Evolutionary conservation across 345 rosid species (phyloP), one percentile per base, ranked within the genome.

Genomic region (Psidium guajava): DNA sequence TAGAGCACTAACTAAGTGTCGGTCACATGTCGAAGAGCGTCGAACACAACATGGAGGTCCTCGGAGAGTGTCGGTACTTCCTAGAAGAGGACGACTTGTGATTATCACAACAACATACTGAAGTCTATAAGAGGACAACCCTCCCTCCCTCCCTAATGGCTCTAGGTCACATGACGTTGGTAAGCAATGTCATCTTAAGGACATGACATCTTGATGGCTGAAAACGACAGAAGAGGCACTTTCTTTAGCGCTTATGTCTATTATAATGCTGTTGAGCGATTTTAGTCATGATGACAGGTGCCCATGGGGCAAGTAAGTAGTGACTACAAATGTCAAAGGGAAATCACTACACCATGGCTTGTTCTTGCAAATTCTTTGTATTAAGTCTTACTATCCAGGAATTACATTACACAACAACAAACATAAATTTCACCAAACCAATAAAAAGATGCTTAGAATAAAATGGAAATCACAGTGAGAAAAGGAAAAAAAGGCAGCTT

Each of bases 71-170:
- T 40, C 42, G 42, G 42, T 40, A 5, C 42, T 40, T 40, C 42
- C 42, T 40, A 40, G 77, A 42, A 42, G 44, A 42, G 44, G 44
- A 42, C 44, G 44, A 42, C 44, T 42, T 42, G 44, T 42, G 44
- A 42, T 42, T 42, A 42, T 42, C 44, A 42, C 44, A 4, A 42
- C 44, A 42, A 42, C 44, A 42, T 42, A 42, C 5, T 42, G 36
- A 42, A 42, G 44, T 42, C 44, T 42, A 6, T 42, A 42, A 42
- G 44, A 42, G 44, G 44, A 42, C 44, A 6, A 6, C 44, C 44
- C 44, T 42, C 44, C 44, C 44, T 42, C 44, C 36, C 36, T 95
- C 94, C 44, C 44, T 6, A 6, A 42, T 5, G 44, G 44, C 44
- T 42, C 44, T 42, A 42, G 44, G 44, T 42, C 44, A 4, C 44